Conservation (phyloP, 768 basidiomycete species). For the Boletellus sp. region DNA sequence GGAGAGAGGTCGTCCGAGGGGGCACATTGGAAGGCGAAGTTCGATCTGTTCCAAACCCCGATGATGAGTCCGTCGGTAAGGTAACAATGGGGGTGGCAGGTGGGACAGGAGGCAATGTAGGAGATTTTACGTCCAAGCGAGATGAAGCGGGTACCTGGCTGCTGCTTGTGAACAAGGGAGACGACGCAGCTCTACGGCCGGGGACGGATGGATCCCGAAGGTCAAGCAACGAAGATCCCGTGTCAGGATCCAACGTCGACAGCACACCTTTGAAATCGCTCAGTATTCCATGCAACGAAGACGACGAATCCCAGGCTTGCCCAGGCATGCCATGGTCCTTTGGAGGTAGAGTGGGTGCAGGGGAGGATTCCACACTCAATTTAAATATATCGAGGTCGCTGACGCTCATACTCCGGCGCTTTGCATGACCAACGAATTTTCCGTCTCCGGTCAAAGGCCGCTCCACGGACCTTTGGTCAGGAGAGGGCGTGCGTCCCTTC, state of each 20-base stretch:
- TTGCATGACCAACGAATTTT: constrained; percentile 33
- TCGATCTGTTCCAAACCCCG: constrained; percentile 21
- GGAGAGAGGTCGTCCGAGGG: constrained; percentile 31
- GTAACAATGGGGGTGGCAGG: constrained; percentile 24
- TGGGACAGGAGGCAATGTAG: constrained; percentile 13
- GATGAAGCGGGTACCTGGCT: constrained; percentile 23
- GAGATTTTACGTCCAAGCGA: constrained; percentile 19
- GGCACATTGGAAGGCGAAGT: constrained; percentile 43
- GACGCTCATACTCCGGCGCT: constrained; percentile 73
- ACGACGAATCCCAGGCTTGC: constrained; percentile 39
- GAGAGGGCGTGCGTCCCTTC: constrained; percentile 31
- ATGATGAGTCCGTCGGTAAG: constrained; percentile 21
- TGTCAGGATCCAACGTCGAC: constrained; percentile 58
- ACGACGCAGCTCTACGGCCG: constrained; percentile 38
- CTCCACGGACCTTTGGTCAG: constrained; percentile 27
- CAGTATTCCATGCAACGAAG: constrained; percentile 57
- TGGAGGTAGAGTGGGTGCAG: constrained; percentile 36
- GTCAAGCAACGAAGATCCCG: constrained; percentile 49
- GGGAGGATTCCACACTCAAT: constrained; percentile 34
- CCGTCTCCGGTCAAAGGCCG: constrained; percentile 23
- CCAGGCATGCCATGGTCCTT: constrained; percentile 24
- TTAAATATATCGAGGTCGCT: constrained; percentile 59
- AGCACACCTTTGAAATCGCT: constrained; percentile 73
- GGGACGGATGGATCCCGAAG: constrained; percentile 65
- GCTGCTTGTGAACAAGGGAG: constrained; percentile 37